These are phyloP conservation scores for Aureobasidium sp. DNA, from an alignment of 2,329 filamentous ascomycete species.

Conservation along the genomic window DNA sequence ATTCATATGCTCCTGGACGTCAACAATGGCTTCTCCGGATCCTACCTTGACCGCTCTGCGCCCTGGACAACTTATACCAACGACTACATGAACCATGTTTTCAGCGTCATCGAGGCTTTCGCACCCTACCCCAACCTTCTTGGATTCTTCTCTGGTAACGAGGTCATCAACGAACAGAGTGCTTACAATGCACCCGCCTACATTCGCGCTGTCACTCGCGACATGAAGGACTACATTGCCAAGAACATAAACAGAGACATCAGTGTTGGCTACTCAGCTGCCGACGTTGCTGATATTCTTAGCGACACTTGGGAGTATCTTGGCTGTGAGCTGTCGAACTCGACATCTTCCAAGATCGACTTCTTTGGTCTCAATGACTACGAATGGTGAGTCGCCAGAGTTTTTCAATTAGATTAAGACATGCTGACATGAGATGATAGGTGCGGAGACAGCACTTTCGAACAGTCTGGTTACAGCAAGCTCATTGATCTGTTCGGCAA, in stretches of 20 bases:
- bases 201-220: constrained; percentile 54
- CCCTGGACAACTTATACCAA: constrained; percentile 48
- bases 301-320: constrained; percentile 70
- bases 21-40: constrained; percentile 50
- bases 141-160: constrained; percentile 60
- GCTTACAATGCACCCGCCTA: constrained; percentile 44
- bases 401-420: no score
- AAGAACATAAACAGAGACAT: constrained; percentile 49
- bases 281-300: constrained; percentile 65
- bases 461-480: constrained; percentile 49
- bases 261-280: constrained; percentile 63
- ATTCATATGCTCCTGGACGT: constrained; percentile 61
- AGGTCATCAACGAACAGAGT: constrained; percentile 48
- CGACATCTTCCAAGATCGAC: constrained; percentile 45
- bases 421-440: neutral
- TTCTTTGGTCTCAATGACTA: constrained; percentile 66
- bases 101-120: constrained; percentile 57
- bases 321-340: constrained; percentile 49
- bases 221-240: constrained; percentile 60
- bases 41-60: constrained; percentile 48
- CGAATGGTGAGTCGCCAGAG: constrained; percentile 40
- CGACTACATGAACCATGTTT: constrained; percentile 50
- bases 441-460: constrained; percentile 58
- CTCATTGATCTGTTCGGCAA: constrained; percentile 55
- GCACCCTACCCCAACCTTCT: constrained; percentile 57